Conservation (phyloP, 768 basidiomycete species). For the Amylocystis lapponica region DNA sequence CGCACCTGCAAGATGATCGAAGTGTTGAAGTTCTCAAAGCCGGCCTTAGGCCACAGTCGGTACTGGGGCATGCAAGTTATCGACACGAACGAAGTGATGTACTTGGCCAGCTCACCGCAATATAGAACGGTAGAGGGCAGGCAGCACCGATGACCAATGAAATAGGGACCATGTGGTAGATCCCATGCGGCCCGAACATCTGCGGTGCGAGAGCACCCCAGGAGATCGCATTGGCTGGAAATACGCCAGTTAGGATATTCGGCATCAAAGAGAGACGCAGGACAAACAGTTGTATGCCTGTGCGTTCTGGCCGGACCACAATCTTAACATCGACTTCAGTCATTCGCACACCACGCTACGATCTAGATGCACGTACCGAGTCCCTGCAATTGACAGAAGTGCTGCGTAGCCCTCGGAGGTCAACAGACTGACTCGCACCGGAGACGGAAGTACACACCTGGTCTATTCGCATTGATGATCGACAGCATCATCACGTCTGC, state of each 20-base stretch:
- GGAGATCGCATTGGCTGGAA: slow-evolving; percentile 36
- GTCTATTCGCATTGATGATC: slow-evolving; percentile 23
- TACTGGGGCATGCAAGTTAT: slow-evolving; percentile 21
- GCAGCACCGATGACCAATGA: slow-evolving; percentile 47
- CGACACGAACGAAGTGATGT: background rate
- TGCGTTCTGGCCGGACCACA: slow-evolving; percentile 48
- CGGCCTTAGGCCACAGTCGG: slow-evolving; percentile 40
- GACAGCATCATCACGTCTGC: slow-evolving; percentile 25
- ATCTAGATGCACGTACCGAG: no score
- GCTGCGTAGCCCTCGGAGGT: slow-evolving; percentile 21
- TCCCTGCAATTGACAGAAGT: slow-evolving; percentile 44
- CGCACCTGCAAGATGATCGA: slow-evolving; percentile 37
- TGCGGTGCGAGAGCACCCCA: slow-evolving; percentile 47
- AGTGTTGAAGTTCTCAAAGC: slow-evolving; percentile 44
- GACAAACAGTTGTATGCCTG: slow-evolving; percentile 42
- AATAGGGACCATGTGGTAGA: slow-evolving; percentile 19
- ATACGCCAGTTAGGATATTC: background rate
- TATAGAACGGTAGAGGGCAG: slow-evolving; percentile 52
- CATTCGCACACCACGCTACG: no score
- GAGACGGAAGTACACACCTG: slow-evolving; percentile 6
- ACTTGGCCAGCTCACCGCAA: slow-evolving; percentile 23
- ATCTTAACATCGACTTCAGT: no score
- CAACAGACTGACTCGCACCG: background rate
- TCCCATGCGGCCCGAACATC: slow-evolving; percentile 12
- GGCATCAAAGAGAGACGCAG: background rate